phyloP scores from a whole-genome alignment of 2,329 filamentous ascomycete species.

The Ambrosiella beaveri region DNA sequence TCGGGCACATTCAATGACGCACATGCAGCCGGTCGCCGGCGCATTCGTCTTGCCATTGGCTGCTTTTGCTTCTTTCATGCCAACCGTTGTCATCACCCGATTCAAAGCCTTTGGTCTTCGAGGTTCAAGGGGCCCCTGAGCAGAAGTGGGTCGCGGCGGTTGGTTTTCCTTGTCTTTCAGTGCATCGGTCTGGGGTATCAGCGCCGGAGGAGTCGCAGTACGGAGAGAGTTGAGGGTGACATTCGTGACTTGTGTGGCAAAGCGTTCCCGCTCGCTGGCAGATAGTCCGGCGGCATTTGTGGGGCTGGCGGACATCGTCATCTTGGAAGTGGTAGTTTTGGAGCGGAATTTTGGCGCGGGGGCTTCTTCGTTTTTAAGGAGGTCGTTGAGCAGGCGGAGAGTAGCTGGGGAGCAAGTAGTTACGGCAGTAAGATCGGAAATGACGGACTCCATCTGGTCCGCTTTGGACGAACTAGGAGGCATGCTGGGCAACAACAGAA shows the following conservation, averaged over 20 bases:
- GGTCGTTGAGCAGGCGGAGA: slow-evolving; percentile 9
- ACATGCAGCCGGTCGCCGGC: slow-evolving; percentile 29
- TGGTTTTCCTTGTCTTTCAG: slow-evolving; percentile 2
- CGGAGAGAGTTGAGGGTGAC: slow-evolving; percentile 48
- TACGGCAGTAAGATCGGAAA: slow-evolving; percentile 7
- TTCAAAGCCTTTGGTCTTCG: slow-evolving; percentile 45
- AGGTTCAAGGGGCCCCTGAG: slow-evolving; percentile 31
- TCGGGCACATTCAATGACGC: slow-evolving; percentile 51
- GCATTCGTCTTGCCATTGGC: slow-evolving; percentile 10
- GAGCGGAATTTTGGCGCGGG: neutral
- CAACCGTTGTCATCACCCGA: slow-evolving; percentile 37
- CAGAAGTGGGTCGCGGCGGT: slow-evolving; percentile 5
- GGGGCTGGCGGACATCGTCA: slow-evolving; percentile 14
- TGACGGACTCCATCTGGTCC: slow-evolving; percentile 12
- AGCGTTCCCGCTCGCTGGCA: slow-evolving; percentile 42
- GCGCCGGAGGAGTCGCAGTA: slow-evolving; percentile 28
- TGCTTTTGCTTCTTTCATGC: neutral
- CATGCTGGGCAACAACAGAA: neutral
- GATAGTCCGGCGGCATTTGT: slow-evolving; percentile 22
- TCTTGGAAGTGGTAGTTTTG: slow-evolving; percentile 20
- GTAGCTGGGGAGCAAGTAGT: slow-evolving; percentile 10
- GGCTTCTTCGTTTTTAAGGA: slow-evolving; percentile 9
- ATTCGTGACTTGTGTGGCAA: slow-evolving; percentile 62
- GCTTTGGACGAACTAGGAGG: slow-evolving; percentile 1
- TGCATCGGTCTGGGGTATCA: neutral